These are phyloP conservation scores for Hymenoscyphus linearis DNA, from an alignment of 2,329 filamentous ascomycete genomes.

Conservation along the genomic window DNA sequence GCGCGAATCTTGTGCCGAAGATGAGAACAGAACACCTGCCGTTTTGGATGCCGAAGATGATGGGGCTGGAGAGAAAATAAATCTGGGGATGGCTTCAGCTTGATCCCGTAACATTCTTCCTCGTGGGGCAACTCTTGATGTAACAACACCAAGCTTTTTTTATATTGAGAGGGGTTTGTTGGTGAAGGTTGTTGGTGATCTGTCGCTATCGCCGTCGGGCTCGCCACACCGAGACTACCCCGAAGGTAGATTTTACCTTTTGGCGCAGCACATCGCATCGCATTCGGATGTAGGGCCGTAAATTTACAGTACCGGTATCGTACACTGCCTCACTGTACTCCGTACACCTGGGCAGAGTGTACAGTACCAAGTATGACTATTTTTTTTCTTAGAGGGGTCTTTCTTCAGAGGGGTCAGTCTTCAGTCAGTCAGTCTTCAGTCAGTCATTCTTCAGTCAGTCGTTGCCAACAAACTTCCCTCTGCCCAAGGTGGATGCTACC, in stretches of 20 bases:
- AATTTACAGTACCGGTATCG: background rate
- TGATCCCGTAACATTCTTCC: background rate
- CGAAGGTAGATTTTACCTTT: background rate
- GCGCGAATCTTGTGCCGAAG: too few species aligned
- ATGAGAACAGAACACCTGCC: too few species aligned
- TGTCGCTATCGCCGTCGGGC: background rate
- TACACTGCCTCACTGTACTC: too few species aligned
- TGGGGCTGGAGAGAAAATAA: background rate
- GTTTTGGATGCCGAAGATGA: background rate
- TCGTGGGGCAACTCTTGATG: background rate
- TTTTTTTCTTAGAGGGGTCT: too few species aligned
- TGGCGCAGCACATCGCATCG: background rate
- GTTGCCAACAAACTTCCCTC: background rate
- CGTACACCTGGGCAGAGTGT: too few species aligned
- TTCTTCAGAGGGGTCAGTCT: too few species aligned
- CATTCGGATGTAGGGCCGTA: background rate
- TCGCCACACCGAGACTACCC: background rate
- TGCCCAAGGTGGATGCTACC: background rate
- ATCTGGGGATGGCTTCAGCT: conserved; percentile 4
- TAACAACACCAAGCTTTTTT: background rate
- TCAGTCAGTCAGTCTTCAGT: too few species aligned
- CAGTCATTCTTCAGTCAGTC: too few species aligned
- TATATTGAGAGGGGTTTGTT: background rate
- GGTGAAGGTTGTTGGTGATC: background rate
- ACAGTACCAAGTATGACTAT: too few species aligned